Evolutionary conservation across 257 asterid genomes (phyloP).

Genomic region (Striga asiatica): DNA sequence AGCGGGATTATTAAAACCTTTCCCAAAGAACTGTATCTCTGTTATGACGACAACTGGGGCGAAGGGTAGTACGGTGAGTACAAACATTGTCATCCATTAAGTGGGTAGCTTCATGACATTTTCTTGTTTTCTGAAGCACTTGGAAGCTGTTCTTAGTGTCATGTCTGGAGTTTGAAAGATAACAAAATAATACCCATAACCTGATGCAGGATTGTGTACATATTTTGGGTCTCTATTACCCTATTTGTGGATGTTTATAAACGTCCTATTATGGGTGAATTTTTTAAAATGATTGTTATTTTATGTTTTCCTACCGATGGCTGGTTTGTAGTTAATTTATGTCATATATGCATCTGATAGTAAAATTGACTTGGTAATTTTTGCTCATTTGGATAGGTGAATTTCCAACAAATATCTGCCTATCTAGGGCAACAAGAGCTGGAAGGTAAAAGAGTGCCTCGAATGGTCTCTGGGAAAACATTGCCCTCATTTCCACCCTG

Average conservation of each 20-base stretch:
- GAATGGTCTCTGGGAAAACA: conserved; percentile 98
- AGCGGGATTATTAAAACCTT: conserved; percentile 69
- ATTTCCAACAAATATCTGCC: conserved; percentile 96
- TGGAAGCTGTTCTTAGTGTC: neutral
- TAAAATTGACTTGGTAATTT: conserved; percentile 4
- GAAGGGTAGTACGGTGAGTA: conserved; percentile 93
- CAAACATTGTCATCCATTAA: conserved; percentile 1
- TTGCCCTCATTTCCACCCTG: conserved; percentile 90
- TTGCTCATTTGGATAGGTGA: conserved; percentile 46
- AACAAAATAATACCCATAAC: too few species aligned
- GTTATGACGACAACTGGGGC: conserved; percentile 97
- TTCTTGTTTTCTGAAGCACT: neutral
- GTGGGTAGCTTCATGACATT: neutral
- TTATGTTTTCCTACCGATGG: neutral
- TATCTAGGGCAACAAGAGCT: conserved; percentile 95
- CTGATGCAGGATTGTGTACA: too few species aligned
- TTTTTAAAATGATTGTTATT: neutral
- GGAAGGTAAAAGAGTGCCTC: conserved; percentile 97
- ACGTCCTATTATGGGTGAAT: neutral
- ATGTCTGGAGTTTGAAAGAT: neutral
- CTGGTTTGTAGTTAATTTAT: conserved; percentile 4
- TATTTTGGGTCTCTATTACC: too few species aligned
- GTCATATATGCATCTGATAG: neutral
- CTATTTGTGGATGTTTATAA: neutral
- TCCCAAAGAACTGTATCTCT: conserved; percentile 90